Evolutionary conservation across 2,329 filamentous ascomycete genomes (phyloP), one percentile per base, ranked within the genome.

Genomic region (Fusarium mangiferae): DNA sequence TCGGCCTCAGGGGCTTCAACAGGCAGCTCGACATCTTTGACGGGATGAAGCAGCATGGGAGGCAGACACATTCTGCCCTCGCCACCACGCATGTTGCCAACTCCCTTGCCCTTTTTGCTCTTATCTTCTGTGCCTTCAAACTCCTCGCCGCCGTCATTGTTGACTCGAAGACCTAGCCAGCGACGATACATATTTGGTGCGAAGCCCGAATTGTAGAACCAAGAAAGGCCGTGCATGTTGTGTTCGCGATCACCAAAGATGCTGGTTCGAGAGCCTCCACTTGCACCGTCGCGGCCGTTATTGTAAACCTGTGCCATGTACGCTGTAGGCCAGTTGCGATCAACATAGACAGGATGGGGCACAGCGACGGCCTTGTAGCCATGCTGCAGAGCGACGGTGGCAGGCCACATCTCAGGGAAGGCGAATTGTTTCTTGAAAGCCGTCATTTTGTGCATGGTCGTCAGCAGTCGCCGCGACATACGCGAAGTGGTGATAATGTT

Each of bases 331-430:
- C 96, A 98, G 77, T 90, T 89, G 63, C 95, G 91, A 82, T 98
- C 95, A 22, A 96, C 90, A 80, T 93, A 98, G 62, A 97, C 88
- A 3, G 95, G 94, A 78, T 98, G 96, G 3, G 96, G 96, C 6
- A 92, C 94, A 75, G 93, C 97, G 20, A 98, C 95, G 42, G 94
- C 95, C 85, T 98, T 98, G 84, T 94, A 91, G 17, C 96, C 96
- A 81, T 98, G 95, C 68, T 98, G 95, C 15, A 98, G 87, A 4
- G 95, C 94, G 3, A 94, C 91, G 0, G 93, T 96, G 2, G 92
- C 92, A 0, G 95, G 94, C 94, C 94, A 98, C 95, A 98, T 98
- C 83, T 98, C 96, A 0, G 95, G 94, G 81, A 97, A 97, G 85
- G 96, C 97, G 73, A 94, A 93, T 82, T 97, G 93, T 77, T 95